Evolutionary conservation across 768 basidiomycete genomes (phyloP).

Genomic region (Boletellus emodensis): DNA sequence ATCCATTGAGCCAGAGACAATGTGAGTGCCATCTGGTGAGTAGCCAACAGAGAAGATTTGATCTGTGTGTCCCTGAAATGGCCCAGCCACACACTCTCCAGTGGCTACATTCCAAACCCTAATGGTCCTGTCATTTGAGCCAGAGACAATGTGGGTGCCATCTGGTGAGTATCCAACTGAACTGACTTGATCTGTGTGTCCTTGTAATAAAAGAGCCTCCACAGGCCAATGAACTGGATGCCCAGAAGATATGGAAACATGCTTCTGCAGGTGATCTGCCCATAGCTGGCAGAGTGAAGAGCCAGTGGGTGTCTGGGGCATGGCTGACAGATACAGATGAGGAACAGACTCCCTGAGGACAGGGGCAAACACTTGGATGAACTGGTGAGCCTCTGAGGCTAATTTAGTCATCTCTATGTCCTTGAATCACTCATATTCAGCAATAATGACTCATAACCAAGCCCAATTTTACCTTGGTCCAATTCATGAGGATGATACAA

Average conservation of each 20-base stretch:
- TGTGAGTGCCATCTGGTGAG: background rate
- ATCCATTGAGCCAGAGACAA: too few relatives aligned
- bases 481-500: background rate
- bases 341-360: background rate
- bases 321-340: background rate
- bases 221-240: background rate
- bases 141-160: too few relatives aligned
- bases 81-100: background rate
- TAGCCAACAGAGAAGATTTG: background rate
- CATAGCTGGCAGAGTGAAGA: background rate
- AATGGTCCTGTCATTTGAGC: too few relatives aligned
- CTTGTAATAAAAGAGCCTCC: background rate
- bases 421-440: background rate
- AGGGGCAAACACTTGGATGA: background rate
- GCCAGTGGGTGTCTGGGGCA: background rate
- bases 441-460: background rate
- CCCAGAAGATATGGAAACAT: background rate
- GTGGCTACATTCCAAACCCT: background rate
- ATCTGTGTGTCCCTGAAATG: background rate
- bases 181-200: too few relatives aligned
- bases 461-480: background rate
- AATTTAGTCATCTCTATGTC: background rate
- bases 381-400: background rate
- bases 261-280: background rate
- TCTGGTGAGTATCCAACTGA: too few relatives aligned